These are phyloP conservation scores for Erysiphe neolycopersici DNA, from an alignment of 2,329 filamentous ascomycete species.

Conservation along the genomic window DNA sequence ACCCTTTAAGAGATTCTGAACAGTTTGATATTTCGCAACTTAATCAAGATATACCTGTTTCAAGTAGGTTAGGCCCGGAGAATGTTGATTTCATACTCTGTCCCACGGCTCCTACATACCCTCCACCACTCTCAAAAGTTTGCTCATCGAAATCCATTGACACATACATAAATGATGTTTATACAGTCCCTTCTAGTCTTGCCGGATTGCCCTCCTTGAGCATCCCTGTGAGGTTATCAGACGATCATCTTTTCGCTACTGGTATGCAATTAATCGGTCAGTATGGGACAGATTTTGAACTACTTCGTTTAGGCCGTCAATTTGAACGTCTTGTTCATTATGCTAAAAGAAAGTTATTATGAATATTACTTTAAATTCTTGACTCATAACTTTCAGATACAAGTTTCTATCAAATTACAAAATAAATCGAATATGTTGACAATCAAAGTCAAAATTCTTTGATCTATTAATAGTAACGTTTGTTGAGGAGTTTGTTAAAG, in stretches of 20 bases:
- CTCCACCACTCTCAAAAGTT: slow-evolving; percentile 37
- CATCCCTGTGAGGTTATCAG: slow-evolving; percentile 30
- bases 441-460: too few relatives aligned
- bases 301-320: background rate
- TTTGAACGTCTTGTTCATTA: background rate
- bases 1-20: slow-evolving; percentile 33
- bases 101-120: slow-evolving; percentile 57
- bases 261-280: slow-evolving; percentile 2
- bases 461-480: too few relatives aligned
- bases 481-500: too few relatives aligned
- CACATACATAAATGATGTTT: slow-evolving; percentile 76
- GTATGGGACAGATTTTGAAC: background rate
- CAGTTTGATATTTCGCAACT: slow-evolving; percentile 34
- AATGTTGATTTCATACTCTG: slow-evolving; percentile 69
- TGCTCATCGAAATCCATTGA: slow-evolving; percentile 31
- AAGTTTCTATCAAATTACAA: too few relatives aligned
- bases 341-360: background rate
- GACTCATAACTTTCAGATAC: too few relatives aligned
- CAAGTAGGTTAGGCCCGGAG: slow-evolving; percentile 28
- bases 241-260: background rate
- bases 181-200: slow-evolving; percentile 82
- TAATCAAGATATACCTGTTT: slow-evolving; percentile 22
- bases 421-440: too few relatives aligned
- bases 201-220: slow-evolving; percentile 77
- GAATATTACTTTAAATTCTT: too few relatives aligned